Conservation (phyloP, 352 stramenopile genomes). For the Globisporangium mamillatum region DNA sequence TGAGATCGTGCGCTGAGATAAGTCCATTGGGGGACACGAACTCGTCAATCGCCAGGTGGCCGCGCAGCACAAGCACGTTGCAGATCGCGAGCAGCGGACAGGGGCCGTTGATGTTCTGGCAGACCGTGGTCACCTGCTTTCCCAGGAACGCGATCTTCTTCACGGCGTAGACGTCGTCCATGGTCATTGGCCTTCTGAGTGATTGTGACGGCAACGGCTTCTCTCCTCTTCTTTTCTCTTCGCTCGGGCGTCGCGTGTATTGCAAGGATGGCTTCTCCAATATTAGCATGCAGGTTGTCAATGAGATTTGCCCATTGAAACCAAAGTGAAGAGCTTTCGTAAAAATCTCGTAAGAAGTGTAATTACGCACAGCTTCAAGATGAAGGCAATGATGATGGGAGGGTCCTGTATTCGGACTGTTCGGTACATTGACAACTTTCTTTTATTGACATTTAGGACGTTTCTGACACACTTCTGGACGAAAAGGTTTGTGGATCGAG, state of each 20-base stretch:
- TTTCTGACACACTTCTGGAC: not conserved
- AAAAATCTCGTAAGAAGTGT: not conserved
- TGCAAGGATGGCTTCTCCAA: not conserved
- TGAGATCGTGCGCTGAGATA: conserved; percentile 88
- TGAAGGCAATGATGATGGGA: not conserved
- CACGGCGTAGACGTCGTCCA: conserved; percentile 74
- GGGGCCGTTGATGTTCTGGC: conserved; percentile 98
- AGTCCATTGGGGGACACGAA: conserved; percentile 52
- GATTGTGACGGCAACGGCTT: not conserved
- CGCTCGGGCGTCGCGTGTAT: not conserved
- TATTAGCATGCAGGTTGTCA: not conserved
- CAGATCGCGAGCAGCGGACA: conserved; percentile 96
- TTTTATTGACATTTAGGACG: not conserved
- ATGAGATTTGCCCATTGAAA: not conserved
- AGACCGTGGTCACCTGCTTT: conserved; percentile 85
- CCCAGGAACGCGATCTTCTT: conserved; percentile 82
- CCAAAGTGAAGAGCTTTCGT: not conserved
- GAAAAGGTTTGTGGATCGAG: not conserved
- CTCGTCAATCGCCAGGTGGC: conserved; percentile 80
- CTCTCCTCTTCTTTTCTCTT: not conserved
- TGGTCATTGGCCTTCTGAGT: conserved; percentile 9
- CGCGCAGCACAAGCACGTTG: conserved; percentile 94
- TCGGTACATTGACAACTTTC: not conserved
- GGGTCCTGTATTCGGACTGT: not conserved
- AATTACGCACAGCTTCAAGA: not conserved